phyloP scores from a whole-genome alignment of 495 filamentous ascomycete genomes.

The Extremus antarcticus region DNA sequence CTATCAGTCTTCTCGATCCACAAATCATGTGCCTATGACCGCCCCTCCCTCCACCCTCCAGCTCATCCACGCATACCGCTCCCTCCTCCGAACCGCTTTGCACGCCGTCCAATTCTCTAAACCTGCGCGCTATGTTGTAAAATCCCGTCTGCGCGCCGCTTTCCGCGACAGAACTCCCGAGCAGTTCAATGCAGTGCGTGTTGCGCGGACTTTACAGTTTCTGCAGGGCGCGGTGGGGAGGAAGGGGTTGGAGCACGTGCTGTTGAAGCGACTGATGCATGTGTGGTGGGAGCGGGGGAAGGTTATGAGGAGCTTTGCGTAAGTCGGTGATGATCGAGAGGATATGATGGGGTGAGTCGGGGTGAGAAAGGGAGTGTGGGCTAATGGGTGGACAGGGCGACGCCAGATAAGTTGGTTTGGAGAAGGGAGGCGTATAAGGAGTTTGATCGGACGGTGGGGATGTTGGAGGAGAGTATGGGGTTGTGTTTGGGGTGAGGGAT shows the following conservation, averaged over 20 bases:
- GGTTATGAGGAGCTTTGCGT: neutral
- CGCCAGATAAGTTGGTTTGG: neutral
- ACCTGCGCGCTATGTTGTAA: slow-evolving; percentile 59
- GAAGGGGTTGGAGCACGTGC: slow-evolving; percentile 65
- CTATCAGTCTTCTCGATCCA: too few relatives aligned
- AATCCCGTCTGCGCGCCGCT: slow-evolving; percentile 51
- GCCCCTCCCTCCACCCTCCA: slow-evolving; percentile 17
- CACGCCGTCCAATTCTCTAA: slow-evolving; percentile 70
- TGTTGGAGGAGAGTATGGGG: slow-evolving; percentile 34
- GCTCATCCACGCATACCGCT: slow-evolving; percentile 66
- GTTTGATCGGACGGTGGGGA: slow-evolving; percentile 27
- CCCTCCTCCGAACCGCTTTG: slow-evolving; percentile 60
- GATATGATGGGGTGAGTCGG: neutral
- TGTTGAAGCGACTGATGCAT: slow-evolving; percentile 63
- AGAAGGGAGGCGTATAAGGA: slow-evolving; percentile 24
- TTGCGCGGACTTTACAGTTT: slow-evolving; percentile 68
- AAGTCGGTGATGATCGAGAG: neutral
- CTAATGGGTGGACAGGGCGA: neutral
- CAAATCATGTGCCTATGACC: neutral
- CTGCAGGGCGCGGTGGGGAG: slow-evolving; percentile 54
- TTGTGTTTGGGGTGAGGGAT: slow-evolving; percentile 23
- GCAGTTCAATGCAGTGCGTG: slow-evolving; percentile 47
- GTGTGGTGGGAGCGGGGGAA: slow-evolving; percentile 43
- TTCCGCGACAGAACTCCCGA: slow-evolving; percentile 51
- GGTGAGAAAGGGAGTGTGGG: neutral